Conservation (phyloP, 208 protist genomes). For the Acanthamoeba castellanii region DNA sequence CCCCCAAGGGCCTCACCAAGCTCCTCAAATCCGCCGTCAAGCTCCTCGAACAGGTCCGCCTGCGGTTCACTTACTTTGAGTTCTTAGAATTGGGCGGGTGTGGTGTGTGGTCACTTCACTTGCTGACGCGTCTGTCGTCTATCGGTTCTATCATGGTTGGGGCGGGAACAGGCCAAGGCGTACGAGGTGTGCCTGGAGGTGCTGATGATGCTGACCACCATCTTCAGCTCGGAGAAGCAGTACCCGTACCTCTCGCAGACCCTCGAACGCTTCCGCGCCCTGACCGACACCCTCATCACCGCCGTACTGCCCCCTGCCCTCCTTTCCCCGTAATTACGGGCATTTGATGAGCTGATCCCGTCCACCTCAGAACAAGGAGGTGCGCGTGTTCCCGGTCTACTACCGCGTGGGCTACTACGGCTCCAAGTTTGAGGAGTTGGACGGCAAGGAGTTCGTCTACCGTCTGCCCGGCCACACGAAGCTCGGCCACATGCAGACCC, state of each 20-base stretch:
- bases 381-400: conserved; percentile 80
- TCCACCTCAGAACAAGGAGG: conserved; percentile 53
- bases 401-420: conserved; percentile 85
- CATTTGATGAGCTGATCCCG: not conserved
- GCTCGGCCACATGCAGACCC: conserved; percentile 41
- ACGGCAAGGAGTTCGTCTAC: conserved; percentile 59
- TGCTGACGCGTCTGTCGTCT: not conserved
- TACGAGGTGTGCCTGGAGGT: conserved; percentile 66
- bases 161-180: conserved; percentile 32
- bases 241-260: conserved; percentile 20
- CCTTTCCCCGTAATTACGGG: not conserved
- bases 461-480: conserved; percentile 7
- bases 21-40: conserved; percentile 9
- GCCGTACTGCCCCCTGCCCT: not conserved
- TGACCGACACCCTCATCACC: conserved; percentile 28
- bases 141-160: not conserved
- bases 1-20: conserved; percentile 22
- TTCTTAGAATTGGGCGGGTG: too few relatives aligned
- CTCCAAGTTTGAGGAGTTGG: conserved; percentile 15
- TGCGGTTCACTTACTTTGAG: not conserved
- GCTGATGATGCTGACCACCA: conserved; percentile 62
- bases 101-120: too few relatives aligned
- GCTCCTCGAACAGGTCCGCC: not conserved
- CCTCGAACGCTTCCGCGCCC: conserved; percentile 12
- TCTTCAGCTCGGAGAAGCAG: conserved; percentile 47